Conservation (phyloP, 164 flowering plant species). For the Vitis labrusca region DNA sequence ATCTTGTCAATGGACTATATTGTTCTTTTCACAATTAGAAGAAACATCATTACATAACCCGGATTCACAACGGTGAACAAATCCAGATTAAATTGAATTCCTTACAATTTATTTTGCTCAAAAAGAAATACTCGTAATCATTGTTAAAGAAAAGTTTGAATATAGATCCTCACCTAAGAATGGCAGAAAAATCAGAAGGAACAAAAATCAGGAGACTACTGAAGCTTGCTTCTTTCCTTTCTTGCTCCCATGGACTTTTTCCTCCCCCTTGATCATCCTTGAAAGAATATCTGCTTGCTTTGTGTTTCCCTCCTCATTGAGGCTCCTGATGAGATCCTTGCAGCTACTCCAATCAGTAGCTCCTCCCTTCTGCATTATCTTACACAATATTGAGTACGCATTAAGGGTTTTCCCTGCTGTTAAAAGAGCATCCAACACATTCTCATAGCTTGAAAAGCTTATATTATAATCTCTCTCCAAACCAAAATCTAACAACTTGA, state of each 20-base stretch:
- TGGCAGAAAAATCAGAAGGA: neutral
- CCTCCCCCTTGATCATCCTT: conserved; percentile 59
- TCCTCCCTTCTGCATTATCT: conserved; percentile 77
- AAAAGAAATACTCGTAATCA: too few relatives aligned
- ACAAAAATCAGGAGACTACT: conserved; percentile 19
- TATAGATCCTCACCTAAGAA: conserved; percentile 2
- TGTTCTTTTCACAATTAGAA: too few relatives aligned
- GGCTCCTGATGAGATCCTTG: conserved; percentile 71
- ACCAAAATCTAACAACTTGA: conserved; percentile 73
- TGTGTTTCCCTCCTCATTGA: conserved; percentile 84
- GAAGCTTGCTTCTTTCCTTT: conserved; percentile 48
- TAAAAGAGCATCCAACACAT: conserved; percentile 75
- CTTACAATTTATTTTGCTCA: too few relatives aligned
- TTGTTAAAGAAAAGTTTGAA: too few relatives aligned
- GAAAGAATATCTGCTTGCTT: conserved; percentile 93
- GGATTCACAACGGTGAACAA: too few relatives aligned
- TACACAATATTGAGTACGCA: conserved; percentile 84
- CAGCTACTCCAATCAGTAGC: conserved; percentile 48
- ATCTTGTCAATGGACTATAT: too few relatives aligned
- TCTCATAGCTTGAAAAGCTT: conserved; percentile 69
- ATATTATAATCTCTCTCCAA: conserved; percentile 71
- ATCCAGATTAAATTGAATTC: too few relatives aligned
- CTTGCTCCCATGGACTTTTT: conserved; percentile 25
- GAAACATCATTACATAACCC: too few relatives aligned
- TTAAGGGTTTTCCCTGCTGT: conserved; percentile 86